Evolutionary conservation across 345 rosid species (phyloP), one percentile per base, ranked within the genome.

Genomic region (Capsella bursapastoris): DNA sequence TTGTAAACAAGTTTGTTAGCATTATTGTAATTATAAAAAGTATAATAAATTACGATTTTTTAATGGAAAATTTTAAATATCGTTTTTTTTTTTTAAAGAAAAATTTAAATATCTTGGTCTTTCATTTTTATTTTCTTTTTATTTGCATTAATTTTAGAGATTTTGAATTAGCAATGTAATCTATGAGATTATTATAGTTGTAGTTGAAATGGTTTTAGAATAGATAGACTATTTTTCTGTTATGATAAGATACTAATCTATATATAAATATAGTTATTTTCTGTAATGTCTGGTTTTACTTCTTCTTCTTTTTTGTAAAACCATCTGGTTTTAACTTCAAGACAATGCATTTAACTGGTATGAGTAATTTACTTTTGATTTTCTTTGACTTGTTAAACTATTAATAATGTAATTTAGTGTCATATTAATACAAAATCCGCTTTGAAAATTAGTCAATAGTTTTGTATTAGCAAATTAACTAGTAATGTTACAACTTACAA

Each of bases 1-100:
- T 18, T 18, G 22, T 18, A 18, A 18, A 18, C 22, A 18, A 18
- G 22, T 18, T 18, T 18, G 22, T 1, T 18, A 18, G 22, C 22
- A 18, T 18, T 18, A 18, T 18, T 18, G 22, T 18, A 18, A 18
- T 18, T 18, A 18, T 18, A 18, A 18, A 18, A 18, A 18, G 58
- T 34, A 70, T 2, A 37, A 37, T 37, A 37, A 22, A 40, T 15
- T 71, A 7, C n/a, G 9, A 50, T 61, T 50, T 60, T 41, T 41
- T 51, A 61, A 51, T 50, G 43, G 43, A 29, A 50, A 61, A n/a
- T 16, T 60, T 71, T 50, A 27, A 61, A 7, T 41, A 62, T 12
- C 28, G n/a, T n/a, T n/a, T n/a, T n/a, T n/a, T n/a, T n/a, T n/a
- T n/a, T n/a, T n/a, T n/a, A n/a, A n/a, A n/a, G n/a, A n/a, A 50